phyloP scores from a whole-genome alignment of 805 yeast species.

The Candida schatavii region DNA sequence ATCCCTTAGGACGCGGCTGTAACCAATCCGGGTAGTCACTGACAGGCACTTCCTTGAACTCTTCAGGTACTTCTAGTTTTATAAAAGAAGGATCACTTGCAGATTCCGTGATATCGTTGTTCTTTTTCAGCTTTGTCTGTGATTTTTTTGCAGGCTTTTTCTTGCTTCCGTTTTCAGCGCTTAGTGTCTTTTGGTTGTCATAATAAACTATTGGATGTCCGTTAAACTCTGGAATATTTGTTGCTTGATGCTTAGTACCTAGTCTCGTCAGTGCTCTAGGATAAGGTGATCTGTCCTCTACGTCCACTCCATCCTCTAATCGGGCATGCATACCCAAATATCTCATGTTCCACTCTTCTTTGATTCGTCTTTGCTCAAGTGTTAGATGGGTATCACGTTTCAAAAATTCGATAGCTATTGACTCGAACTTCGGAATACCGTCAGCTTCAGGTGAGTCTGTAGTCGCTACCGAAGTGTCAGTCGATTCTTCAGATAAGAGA shows the following conservation, averaged over 20 bases:
- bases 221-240: conserved; percentile 60
- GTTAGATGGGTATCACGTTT: conserved; percentile 41
- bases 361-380: conserved; percentile 46
- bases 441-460: conserved; percentile 6
- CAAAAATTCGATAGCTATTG: conserved; percentile 52
- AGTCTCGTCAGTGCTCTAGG: conserved; percentile 77
- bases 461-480: background rate
- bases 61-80: conserved; percentile 46
- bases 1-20: conserved; percentile 76
- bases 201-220: conserved; percentile 67
- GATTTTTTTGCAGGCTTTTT: conserved; percentile 13
- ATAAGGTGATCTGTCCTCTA: conserved; percentile 69
- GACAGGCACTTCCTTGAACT: conserved; percentile 38
- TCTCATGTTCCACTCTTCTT: conserved; percentile 80
- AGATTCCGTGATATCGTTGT: conserved; percentile 7
- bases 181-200: conserved; percentile 28
- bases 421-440: conserved; percentile 50
- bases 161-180: conserved; percentile 9
- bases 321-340: conserved; percentile 74
- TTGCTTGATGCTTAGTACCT: conserved; percentile 72
- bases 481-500: conserved; percentile 13
- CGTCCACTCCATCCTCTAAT: conserved; percentile 73
- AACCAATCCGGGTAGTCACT: conserved; percentile 69
- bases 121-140: conserved; percentile 13
- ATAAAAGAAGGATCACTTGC: conserved; percentile 16